Evolutionary conservation across 441 rosid species (phyloP).

Genomic region (Adansonia rubrostipa): DNA sequence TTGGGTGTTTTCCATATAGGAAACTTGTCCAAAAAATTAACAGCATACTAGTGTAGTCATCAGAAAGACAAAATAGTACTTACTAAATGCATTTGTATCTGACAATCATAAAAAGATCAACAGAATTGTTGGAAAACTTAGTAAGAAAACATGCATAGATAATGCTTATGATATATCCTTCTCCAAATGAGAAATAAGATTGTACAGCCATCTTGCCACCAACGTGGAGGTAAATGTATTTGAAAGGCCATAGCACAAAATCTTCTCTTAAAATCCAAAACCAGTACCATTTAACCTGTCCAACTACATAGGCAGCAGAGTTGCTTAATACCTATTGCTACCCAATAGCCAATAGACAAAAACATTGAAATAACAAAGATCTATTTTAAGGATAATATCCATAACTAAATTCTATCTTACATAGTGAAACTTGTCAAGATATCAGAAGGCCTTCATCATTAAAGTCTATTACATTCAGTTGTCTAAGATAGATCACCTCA

Average conservation of each 20-base stretch:
- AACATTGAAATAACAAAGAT: neutral
- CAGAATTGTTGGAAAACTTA: neutral
- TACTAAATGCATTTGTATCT: neutral
- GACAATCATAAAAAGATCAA: neutral
- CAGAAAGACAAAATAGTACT: neutral
- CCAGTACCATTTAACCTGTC: neutral
- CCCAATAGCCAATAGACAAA: slow-evolving; percentile 1
- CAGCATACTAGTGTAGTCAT: neutral
- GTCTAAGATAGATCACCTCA: slow-evolving; percentile 8
- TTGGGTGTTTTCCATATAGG: neutral
- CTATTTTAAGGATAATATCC: slow-evolving; percentile 14
- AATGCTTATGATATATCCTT: neutral
- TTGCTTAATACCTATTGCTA: neutral
- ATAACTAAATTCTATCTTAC: neutral
- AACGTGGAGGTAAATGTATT: neutral
- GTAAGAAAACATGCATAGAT: neutral
- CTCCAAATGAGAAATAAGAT: neutral
- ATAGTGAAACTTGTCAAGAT: neutral
- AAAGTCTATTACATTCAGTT: neutral
- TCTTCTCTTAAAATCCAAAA: neutral
- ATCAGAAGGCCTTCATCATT: neutral
- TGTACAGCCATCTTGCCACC: neutral
- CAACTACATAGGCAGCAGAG: slow-evolving; percentile 1
- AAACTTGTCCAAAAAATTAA: neutral
- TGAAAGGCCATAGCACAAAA: neutral